A percentile compares a stretch with the other conserved stretches of the same genome.
Evolutionary conservation across 805 yeast genomes (phyloP).

Genomic region (Sungouiozyma intestinalis): DNA sequence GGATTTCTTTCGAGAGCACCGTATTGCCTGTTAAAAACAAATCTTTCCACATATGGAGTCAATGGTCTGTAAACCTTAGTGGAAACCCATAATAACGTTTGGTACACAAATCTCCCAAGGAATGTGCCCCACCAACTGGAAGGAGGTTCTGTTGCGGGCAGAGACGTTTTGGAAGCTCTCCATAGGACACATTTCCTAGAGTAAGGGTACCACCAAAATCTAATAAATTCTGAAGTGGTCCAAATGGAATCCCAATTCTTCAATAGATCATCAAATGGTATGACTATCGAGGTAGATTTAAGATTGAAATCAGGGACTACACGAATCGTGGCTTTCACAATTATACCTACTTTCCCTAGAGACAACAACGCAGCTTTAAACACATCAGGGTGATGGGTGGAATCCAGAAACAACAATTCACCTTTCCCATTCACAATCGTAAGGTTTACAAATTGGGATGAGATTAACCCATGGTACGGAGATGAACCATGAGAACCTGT

Average conservation of each 20-base stretch:
- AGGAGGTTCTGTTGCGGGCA: conserved; percentile 52
- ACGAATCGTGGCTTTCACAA: conserved; percentile 75
- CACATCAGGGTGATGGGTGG: conserved; percentile 49
- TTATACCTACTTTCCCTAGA: conserved; percentile 84
- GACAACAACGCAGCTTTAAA: conserved; percentile 80
- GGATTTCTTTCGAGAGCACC: conserved; percentile 61
- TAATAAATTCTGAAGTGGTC: conserved; percentile 81
- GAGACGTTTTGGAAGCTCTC: conserved; percentile 74
- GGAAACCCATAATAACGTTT: conserved; percentile 66
- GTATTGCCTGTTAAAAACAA: conserved; percentile 77
- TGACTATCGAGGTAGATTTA: conserved; percentile 71
- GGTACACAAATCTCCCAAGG: conserved; percentile 71
- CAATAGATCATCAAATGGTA: conserved; percentile 63
- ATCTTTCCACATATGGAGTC: conserved; percentile 78
- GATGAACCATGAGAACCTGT: conserved; percentile 97
- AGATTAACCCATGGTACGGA: conserved; percentile 81
- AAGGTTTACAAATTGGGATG: conserved; percentile 76
- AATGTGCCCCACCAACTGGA: conserved; percentile 79
- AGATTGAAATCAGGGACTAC: conserved; percentile 76
- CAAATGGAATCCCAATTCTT: conserved; percentile 69
- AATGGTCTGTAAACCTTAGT: conserved; percentile 61
- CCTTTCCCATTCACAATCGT: conserved; percentile 71
- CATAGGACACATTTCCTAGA: conserved; percentile 76
- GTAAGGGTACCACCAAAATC: conserved; percentile 98
- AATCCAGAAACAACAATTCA: conserved; percentile 39